Evolutionary conservation across 768 basidiomycete species (phyloP), one percentile per base, ranked within the genome.

Genomic region (Boletus tylopilopsis): DNA sequence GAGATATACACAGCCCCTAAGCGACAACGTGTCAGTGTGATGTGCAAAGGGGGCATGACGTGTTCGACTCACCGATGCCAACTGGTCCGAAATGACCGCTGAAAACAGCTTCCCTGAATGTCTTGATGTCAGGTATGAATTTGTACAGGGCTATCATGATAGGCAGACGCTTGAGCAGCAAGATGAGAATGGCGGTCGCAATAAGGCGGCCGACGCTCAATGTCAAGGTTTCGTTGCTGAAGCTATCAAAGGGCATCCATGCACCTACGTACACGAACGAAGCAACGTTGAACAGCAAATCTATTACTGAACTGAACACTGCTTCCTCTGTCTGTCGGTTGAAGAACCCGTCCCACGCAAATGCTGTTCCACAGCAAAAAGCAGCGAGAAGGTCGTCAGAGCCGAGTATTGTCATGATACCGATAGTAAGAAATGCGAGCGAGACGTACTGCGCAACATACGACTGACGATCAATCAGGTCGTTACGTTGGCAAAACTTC

Each of bases 61-160:
- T 36, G 29, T 4, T 21, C 5, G 33, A 60, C 76, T 56, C 51
- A 78, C 86, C 87, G 43, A 90, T 78, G 25, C 87, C 86, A 53
- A 90, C 90, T 19, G 90, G 89, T 12, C 93, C 95, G 65, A 97
- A 99, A 71, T 97, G 94, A 0, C 96, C 96, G 34, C 82, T 87
- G 68, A 99, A 99, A 4, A 94, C 56, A 0, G 96, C 95, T 69
- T 99, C 96, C 38, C 91, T 77, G 53, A 94, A 80, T 0, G 88
- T 97, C 73, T 95, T 96, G 58, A 98, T 80, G 63, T 99, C 95
- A 1, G 96, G 96, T 50, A 98, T 95, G 80, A 87, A 97, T 61
- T 74, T 84, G 71, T 95, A 96, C 34, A 94, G 66, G 0, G 80
- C 82, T 22, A 96, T 73, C 67, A 98, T 88, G 53, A 85, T 64